A percentile compares a stretch with the other conserved stretches of the same genome.
phyloP scores from a whole-genome alignment of 495 filamentous ascomycete species.

The Penicillium canescens region DNA sequence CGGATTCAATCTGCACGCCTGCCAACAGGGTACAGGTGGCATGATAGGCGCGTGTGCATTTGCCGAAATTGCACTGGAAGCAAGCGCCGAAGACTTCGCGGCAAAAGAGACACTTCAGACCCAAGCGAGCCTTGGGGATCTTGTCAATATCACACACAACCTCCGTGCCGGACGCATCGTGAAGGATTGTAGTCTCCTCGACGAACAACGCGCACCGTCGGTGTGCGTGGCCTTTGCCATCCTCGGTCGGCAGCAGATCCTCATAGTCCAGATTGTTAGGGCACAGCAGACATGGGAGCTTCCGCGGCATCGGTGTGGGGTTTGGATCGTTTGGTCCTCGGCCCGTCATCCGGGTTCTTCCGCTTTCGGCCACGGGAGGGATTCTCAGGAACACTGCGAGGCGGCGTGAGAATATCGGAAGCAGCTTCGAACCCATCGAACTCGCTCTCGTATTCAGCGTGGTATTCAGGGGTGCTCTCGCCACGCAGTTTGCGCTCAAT shows the following conservation, averaged over 20 bases:
- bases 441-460: conserved; percentile 69
- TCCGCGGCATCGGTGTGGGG: conserved; percentile 67
- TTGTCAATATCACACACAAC: conserved; percentile 72
- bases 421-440: conserved; percentile 63
- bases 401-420: conserved; percentile 75
- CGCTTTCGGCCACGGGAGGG: conserved; percentile 62
- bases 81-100: conserved; percentile 90
- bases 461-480: conserved; percentile 85
- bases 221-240: conserved; percentile 80
- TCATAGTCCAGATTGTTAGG: conserved; percentile 89
- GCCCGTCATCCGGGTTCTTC: conserved; percentile 58
- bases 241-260: conserved; percentile 81
- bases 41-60: conserved; percentile 92
- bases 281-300: conserved; percentile 87
- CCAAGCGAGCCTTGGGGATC: conserved; percentile 84
- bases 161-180: conserved; percentile 66
- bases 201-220: conserved; percentile 87
- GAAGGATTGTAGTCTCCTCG: conserved; percentile 83
- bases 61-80: conserved; percentile 95
- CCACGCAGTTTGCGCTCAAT: conserved; percentile 93
- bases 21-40: conserved; percentile 90
- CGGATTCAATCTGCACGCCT: conserved; percentile 87
- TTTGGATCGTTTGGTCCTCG: conserved; percentile 72
- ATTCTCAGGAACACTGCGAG: conserved; percentile 68
- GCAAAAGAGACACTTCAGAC: conserved; percentile 92